Evolutionary conservation across 441 rosid genomes (phyloP), one percentile per base, ranked within the genome.

Genomic region (Rhodomyrtus psidioides): DNA sequence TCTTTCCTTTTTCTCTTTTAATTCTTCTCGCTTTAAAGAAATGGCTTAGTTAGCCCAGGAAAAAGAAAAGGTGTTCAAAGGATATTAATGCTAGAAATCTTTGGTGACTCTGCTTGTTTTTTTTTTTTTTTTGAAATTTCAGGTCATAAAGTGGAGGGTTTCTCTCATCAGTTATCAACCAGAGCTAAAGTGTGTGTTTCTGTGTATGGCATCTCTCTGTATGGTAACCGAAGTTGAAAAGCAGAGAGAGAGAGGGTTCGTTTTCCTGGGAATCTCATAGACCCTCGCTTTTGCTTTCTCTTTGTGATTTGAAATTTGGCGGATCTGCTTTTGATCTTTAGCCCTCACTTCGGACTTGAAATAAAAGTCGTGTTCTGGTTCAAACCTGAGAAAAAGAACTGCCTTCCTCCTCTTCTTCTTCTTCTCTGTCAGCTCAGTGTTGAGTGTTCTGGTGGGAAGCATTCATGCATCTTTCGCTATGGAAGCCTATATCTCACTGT

Each of bases 401-500:
- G 85, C 81, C 83, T 85, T 27, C 49, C 26, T 27, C n/a, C 49
- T 24, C 85, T 34, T 65, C 54, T 26, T 84, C 86, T 53, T 75
- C 81, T 34, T 85, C 57, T 26, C 55, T 55, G 83, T 59, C 30
- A 76, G 60, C 76, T 83, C 85, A 55, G 84, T 60, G 51, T 55
- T 60, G 84, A 57, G 83, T 56, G 87, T 82, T 39, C 51, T 39
- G 79, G 49, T 12, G 82, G 79, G 85, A 70, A 76, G 58, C 85
- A 86, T 85, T 86, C 87, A 86, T 94, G 96, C 95, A 93, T 92
- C 92, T 94, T 89, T 93, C 96, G 90, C 92, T 94, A 74, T 94
- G 95, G 96, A 94, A 92, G 90, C 96, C 96, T 58, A 90, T 94
- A 86, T 91, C 94, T 55, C 94, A 92, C 86, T 94, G 93, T 85